phyloP scores from a whole-genome alignment of 495 filamentous ascomycete species.

The Neurospora pannonica region DNA sequence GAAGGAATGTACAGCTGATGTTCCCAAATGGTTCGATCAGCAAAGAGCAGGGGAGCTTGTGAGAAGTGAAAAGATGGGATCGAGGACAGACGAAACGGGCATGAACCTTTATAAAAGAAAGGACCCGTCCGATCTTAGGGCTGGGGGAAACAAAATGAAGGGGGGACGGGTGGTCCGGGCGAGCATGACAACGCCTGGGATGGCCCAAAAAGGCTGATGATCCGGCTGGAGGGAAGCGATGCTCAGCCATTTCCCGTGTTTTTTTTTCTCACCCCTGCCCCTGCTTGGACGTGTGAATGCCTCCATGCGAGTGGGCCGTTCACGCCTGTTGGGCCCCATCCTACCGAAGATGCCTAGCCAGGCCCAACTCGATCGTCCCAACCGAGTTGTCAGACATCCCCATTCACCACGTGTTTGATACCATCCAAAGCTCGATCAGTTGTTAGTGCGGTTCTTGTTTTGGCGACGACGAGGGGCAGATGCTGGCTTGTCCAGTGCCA shows the following conservation, averaged over 20 bases:
- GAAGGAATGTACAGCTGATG: constrained; percentile 27
- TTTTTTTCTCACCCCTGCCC: background rate
- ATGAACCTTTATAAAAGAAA: constrained; percentile 7
- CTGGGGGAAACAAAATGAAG: background rate
- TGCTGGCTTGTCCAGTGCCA: background rate
- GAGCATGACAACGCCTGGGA: background rate
- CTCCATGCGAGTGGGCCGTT: background rate
- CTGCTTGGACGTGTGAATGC: background rate
- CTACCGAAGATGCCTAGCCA: background rate
- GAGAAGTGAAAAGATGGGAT: constrained; percentile 8
- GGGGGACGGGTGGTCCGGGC: background rate
- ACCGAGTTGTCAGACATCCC: background rate
- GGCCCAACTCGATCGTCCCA: background rate
- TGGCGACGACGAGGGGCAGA: background rate
- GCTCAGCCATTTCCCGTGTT: constrained; percentile 1
- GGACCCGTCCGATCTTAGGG: background rate
- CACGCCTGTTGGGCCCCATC: background rate
- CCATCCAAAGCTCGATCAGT: background rate
- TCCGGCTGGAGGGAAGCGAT: background rate
- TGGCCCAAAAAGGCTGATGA: background rate
- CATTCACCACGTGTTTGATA: background rate
- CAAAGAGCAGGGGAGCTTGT: constrained; percentile 14
- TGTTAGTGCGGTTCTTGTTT: background rate
- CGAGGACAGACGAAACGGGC: background rate
- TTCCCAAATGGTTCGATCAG: constrained; percentile 9